Base-by-base conservation (phyloP, 495 filamentous ascomycete species). In the Astrocystis sublimbata region DNA sequence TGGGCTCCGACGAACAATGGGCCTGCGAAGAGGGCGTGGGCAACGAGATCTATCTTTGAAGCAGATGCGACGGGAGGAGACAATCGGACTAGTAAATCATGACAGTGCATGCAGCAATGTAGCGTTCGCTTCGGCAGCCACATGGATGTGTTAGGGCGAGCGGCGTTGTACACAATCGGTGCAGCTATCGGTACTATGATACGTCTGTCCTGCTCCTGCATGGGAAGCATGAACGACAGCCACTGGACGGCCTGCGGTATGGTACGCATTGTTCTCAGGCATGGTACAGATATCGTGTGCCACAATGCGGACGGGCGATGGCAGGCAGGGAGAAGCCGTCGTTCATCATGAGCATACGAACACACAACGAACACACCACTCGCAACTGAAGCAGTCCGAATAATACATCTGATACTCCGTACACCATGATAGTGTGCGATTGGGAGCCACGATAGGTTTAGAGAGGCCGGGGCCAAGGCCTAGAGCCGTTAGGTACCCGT, bases 71-170 rank as follows among this genome's bases (percentile, higher is more conserved):
- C 52, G 42, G 52, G 52, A 55, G 52, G 52, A 31, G 53, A 56
- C 35, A 57, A 41, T 43, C 40, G n/a, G n/a, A n/a, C n/a, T n/a
- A 45, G 38, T 43, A 43, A 28, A 43, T 43, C 23, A 28, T 40
- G 54, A 40, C 40, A 17, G 26, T 45, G 54, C 43, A 58, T 49
- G 56, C 56, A 58, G 56, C 13, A 35, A 58, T 49, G 56, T 58
- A 36, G 42, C 56, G 56, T 38, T 49, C 56, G 56, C 56, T 58
- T 58, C 46, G 46, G 46, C 30, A 26, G 24, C 56, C 35, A 43
- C 24, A 35, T 24, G 35, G 31, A 40, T 57, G 33, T 45, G 19
- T 57, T 42, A 45, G n/a, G n/a, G n/a, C n/a, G n/a, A n/a, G n/a
- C n/a, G n/a, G n/a, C n/a, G n/a, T 57, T 35, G 40, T 23, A 35